Evolutionary conservation across 2,329 filamentous ascomycete species (phyloP), one percentile per base, ranked within the genome.

Genomic region (Claviceps sorghi): DNA sequence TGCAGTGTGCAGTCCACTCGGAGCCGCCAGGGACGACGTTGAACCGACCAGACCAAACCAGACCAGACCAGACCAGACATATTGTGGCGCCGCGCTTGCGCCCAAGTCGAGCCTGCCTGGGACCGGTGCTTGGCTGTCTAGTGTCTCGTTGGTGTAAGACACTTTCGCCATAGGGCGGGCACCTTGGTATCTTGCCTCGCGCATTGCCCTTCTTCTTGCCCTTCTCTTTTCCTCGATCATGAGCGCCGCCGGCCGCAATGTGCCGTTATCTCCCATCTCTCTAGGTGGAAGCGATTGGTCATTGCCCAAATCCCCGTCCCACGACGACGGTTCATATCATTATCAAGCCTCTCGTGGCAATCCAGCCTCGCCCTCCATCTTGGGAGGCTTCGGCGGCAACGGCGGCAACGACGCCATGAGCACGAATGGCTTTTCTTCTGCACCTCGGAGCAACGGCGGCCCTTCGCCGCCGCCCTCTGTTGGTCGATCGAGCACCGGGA

Each of bases 401-500:
- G 26, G 5, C 72, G 70, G 71, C 36, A 38, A n/a, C 72, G 70
- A 71, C 61, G 61, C 58, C 61, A 75, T 75, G 62, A 76, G 74
- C 60, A 80, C 84, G 72, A 84, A 80, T 68, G 76, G 72, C 61
- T 81, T 79, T 61, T 71, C 78, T 50, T 65, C 76, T 34, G 74
- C 71, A 56, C 77, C 73, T 67, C 75, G 73, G 69, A 79, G 72
- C 64, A 71, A 71, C 56, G 78, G 78, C 58, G 79, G 76, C 29
- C 80, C 91, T 50, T 96, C 91, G 49, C 90, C 91, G 52, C 91
- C 93, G 29, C 88, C 84, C 58, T 97, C 91, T 5, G 76, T 96
- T 59, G 88, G 86, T 56, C 79, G 86, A 57, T 94, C 88, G 50
- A 96, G 88, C 67, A 83, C 85, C 64, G 88, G 86, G 53, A 86